These are phyloP conservation scores for Spinellus fusiger DNA, from an alignment of 192 early-diverging fungal species.

Conservation along the genomic window DNA sequence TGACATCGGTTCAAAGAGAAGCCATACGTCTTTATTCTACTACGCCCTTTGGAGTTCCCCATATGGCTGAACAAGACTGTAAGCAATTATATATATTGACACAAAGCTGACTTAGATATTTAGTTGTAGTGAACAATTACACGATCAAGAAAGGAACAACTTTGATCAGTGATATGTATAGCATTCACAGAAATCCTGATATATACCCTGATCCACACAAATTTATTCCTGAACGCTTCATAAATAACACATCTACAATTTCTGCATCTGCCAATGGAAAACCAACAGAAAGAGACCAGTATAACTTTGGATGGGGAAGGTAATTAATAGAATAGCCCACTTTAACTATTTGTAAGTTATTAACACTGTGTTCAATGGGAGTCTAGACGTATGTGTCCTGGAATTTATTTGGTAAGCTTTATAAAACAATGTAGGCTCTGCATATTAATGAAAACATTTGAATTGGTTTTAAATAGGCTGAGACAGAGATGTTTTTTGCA, in stretches of 20 bases:
- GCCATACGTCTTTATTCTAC: slow-evolving; percentile 1
- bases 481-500: too few species aligned
- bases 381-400: neutral
- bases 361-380: neutral
- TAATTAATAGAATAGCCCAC: neutral
- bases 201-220: slow-evolving; percentile 26
- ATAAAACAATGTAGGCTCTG: too few species aligned
- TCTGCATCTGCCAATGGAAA: too few species aligned
- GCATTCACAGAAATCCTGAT: slow-evolving; percentile 31
- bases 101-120: slow-evolving; percentile 26
- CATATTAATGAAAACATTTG: too few species aligned
- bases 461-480: too few species aligned
- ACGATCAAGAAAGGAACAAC: slow-evolving; percentile 5
- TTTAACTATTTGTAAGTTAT: neutral
- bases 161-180: slow-evolving; percentile 40
- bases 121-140: slow-evolving; percentile 10
- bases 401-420: neutral
- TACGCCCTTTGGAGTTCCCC: slow-evolving; percentile 7
- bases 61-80: slow-evolving; percentile 13
- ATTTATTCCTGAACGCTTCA: slow-evolving; percentile 42
- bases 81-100: neutral
- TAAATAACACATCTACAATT: neutral
- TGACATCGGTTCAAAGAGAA: slow-evolving; percentile 12
- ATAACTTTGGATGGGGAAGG: slow-evolving; percentile 20
- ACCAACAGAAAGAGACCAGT: neutral